Evolutionary conservation across 768 basidiomycete genomes (phyloP).

Genomic region (Antrodiella citrinella): DNA sequence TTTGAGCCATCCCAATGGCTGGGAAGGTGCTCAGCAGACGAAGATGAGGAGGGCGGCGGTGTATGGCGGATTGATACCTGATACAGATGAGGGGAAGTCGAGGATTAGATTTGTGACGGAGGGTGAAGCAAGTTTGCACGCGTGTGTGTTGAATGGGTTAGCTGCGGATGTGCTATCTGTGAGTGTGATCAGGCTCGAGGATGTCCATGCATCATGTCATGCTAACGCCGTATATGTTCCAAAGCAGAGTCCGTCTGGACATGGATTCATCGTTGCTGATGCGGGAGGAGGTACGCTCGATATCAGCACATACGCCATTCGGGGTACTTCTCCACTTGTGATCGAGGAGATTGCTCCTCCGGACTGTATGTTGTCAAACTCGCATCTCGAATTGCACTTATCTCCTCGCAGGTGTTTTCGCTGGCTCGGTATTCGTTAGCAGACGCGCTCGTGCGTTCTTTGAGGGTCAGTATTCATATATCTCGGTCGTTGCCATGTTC

Average conservation of each 20-base stretch:
- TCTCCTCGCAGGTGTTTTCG: slow-evolving; percentile 54
- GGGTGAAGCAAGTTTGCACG: slow-evolving; percentile 78
- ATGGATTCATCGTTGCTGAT: slow-evolving; percentile 75
- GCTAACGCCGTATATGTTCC: slow-evolving; percentile 1
- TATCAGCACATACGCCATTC: slow-evolving; percentile 73
- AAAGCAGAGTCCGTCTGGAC: slow-evolving; percentile 56
- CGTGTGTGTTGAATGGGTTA: slow-evolving; percentile 70
- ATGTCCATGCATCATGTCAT: neutral
- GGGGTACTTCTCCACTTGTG: slow-evolving; percentile 57
- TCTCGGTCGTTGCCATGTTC: neutral
- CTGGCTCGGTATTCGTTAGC: slow-evolving; percentile 78
- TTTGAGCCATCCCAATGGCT: slow-evolving; percentile 74
- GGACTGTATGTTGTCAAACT: slow-evolving; percentile 45
- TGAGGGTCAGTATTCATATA: slow-evolving; percentile 37
- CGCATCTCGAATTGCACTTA: neutral
- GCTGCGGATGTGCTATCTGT: slow-evolving; percentile 74
- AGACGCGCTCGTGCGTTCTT: slow-evolving; percentile 65
- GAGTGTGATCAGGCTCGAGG: slow-evolving; percentile 13
- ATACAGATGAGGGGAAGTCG: slow-evolving; percentile 64
- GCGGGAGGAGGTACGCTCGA: slow-evolving; percentile 79
- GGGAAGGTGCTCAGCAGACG: slow-evolving; percentile 73
- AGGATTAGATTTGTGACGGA: slow-evolving; percentile 77
- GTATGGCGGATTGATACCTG: slow-evolving; percentile 64
- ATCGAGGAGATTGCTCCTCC: slow-evolving; percentile 82
- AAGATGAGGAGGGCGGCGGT: slow-evolving; percentile 72